Conservation (phyloP, 2,329 filamentous ascomycete genomes). For the Calonectria pauciramosa region DNA sequence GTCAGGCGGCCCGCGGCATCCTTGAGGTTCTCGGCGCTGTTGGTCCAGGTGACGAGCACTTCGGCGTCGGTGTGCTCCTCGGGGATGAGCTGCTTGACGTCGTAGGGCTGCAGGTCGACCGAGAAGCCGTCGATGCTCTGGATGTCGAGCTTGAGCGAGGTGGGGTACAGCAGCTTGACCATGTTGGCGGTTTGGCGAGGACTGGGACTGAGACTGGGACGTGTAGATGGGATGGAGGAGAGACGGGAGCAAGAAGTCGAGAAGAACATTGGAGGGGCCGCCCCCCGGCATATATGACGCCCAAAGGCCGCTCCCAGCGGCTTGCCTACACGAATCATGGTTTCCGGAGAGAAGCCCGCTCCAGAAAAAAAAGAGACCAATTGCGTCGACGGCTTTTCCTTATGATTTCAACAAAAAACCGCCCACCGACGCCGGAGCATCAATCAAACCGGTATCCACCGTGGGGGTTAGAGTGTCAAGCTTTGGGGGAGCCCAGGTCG, state of each 20-base stretch:
- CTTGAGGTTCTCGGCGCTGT: constrained; percentile 69
- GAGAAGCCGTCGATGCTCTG: constrained; percentile 70
- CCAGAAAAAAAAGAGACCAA: constrained; percentile 15
- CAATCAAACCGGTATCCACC: constrained; percentile 15
- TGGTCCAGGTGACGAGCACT: constrained; percentile 73
- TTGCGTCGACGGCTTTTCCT: constrained; percentile 13
- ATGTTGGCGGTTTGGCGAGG: constrained; percentile 40
- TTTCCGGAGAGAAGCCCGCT: constrained; percentile 42
- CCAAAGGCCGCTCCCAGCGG: background rate
- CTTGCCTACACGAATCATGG: constrained; percentile 24
- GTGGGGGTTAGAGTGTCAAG: constrained; percentile 3
- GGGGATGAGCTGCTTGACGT: constrained; percentile 69
- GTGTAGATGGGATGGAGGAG: background rate
- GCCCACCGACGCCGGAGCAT: constrained; percentile 24
- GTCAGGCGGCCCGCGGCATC: constrained; percentile 69
- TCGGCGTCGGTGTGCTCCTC: constrained; percentile 71
- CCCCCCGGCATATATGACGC: constrained; percentile 31
- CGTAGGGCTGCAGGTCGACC: constrained; percentile 70
- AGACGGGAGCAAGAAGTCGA: background rate
- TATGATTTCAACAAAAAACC: constrained; percentile 3
- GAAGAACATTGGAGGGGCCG: background rate
- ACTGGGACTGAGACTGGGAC: background rate
- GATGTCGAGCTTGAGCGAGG: constrained; percentile 70
- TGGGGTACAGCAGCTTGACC: constrained; percentile 77
- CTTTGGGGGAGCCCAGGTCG: background rate